phyloP scores from a whole-genome alignment of 345 rosid species.

The Melaleuca alternifolia region DNA sequence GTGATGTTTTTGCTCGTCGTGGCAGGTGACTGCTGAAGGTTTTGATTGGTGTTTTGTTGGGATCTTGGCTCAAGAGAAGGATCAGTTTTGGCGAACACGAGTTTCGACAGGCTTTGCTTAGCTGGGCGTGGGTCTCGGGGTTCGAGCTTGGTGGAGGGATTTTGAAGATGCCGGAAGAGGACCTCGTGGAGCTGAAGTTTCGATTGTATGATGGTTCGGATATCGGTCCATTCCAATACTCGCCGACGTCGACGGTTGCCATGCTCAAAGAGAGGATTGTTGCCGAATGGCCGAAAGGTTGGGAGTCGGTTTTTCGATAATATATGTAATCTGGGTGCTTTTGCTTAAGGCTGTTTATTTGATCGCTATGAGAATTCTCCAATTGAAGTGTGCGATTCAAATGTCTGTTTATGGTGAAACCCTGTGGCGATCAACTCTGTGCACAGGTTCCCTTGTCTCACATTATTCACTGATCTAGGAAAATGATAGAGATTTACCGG shows the following conservation, averaged over 20 bases:
- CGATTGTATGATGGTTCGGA: slow-evolving; percentile 88
- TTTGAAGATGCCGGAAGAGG: slow-evolving; percentile 69
- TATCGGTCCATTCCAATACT: slow-evolving; percentile 82
- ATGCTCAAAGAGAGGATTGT: slow-evolving; percentile 74
- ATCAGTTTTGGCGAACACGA: not conserved
- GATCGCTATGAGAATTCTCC: not conserved
- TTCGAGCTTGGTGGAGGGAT: slow-evolving; percentile 11
- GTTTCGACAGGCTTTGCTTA: not conserved
- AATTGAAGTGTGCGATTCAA: not conserved
- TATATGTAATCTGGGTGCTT: not conserved
- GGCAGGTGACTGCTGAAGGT: not conserved
- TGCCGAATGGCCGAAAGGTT: slow-evolving; percentile 91
- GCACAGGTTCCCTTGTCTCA: not conserved
- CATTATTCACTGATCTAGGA: not conserved
- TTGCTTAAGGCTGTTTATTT: not conserved
- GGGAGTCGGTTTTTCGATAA: not conserved
- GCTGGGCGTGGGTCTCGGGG: not conserved
- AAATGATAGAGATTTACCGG: not conserved
- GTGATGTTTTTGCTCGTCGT: not conserved
- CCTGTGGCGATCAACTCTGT: not conserved
- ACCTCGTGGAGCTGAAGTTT: slow-evolving; percentile 74
- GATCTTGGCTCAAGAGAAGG: not conserved
- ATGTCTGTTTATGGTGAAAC: not conserved
- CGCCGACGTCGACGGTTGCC: slow-evolving; percentile 64
- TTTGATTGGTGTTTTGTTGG: not conserved